Evolutionary conservation across 148 eudicot species (phyloP), one percentile per base, ranked within the genome.

Genomic region (Diospyros kaki): DNA sequence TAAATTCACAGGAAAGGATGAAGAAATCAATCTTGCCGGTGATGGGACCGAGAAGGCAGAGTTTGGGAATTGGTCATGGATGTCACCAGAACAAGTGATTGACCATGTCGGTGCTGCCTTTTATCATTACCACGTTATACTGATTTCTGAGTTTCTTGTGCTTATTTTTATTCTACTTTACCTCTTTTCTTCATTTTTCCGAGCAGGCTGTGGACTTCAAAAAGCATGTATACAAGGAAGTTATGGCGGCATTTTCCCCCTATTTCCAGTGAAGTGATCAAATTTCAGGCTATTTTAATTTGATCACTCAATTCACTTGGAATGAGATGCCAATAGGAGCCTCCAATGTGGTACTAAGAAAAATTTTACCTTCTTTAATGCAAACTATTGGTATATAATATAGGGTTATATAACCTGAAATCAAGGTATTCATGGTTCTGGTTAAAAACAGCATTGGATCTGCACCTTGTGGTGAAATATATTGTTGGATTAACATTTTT

Each of bases 61-160:
- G 84, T 95, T 95, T 74, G 96, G 97, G 71, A 76, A 90, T 63
- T 95, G 98, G 98, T 75, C 96, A 52, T 95, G 97, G 98, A 75
- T 92, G 87, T 80, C 93, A 64, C 94, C 96, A 8, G 90, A 92
- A 71, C 83, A 88, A 89, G 92, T 95, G 44, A 56, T 90, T 69
- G 86, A 88, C 41, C 91, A 46, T 48, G 97, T 94, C 70, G 77
- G 95, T 79, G 44, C 55, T 63, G 9, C 67, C 8, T 70, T 61
- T 4, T 43, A 62, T 13, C 18, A 4, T 14, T 48, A 0, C 48
- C 2, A 2, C 39, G 55, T 8, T 73, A n/a, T 18, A 5, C 69
- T 66, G 6, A 7, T 69, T 69, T 69, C 15, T 6, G 28, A 53
- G 17, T 59, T 6, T 44, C 11, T 72, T 72, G 5, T 60, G 39